A percentile compares a stretch with the other conserved stretches of the same genome.
Evolutionary conservation across 163 green algal species (phyloP).

Genomic region (Scenedesmus sp.): DNA sequence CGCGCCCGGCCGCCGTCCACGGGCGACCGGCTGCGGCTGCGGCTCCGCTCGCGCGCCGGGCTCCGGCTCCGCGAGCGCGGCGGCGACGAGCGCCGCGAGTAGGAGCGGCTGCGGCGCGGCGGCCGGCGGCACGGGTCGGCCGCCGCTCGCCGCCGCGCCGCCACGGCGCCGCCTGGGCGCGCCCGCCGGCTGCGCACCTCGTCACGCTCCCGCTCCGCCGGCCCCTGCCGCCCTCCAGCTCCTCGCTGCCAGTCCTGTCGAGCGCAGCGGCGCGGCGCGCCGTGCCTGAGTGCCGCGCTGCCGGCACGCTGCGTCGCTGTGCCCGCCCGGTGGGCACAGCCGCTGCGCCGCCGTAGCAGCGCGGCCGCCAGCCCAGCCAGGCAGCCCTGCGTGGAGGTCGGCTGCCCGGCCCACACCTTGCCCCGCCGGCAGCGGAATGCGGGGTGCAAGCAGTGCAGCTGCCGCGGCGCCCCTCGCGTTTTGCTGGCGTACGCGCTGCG

Average conservation of each 20-base stretch:
- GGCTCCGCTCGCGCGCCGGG: background rate
- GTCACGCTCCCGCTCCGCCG: slow-evolving; percentile 3
- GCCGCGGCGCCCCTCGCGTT: background rate
- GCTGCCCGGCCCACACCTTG: no score
- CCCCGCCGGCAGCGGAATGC: no score
- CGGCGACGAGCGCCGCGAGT: background rate
- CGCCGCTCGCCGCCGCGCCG: background rate
- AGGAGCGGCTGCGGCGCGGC: background rate
- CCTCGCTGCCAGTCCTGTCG: slow-evolving; percentile 25
- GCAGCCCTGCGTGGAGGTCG: no score
- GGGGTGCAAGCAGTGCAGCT: background rate
- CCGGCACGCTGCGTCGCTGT: background rate
- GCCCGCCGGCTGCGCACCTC: background rate
- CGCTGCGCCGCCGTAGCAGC: no score
- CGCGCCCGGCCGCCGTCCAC: no score
- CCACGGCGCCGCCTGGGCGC: slow-evolving; percentile 10
- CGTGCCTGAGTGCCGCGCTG: slow-evolving; percentile 4
- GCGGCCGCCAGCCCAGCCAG: no score
- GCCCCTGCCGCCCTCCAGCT: slow-evolving; percentile 12
- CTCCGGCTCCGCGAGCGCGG: background rate
- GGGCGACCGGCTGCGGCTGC: slow-evolving; percentile 27
- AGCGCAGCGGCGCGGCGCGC: slow-evolving; percentile 11
- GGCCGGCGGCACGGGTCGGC: background rate
- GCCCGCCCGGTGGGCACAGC: background rate
- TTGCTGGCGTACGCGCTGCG: background rate